phyloP scores from a whole-genome alignment of 768 basidiomycete genomes.

The Gloeostereum incarnatum region DNA sequence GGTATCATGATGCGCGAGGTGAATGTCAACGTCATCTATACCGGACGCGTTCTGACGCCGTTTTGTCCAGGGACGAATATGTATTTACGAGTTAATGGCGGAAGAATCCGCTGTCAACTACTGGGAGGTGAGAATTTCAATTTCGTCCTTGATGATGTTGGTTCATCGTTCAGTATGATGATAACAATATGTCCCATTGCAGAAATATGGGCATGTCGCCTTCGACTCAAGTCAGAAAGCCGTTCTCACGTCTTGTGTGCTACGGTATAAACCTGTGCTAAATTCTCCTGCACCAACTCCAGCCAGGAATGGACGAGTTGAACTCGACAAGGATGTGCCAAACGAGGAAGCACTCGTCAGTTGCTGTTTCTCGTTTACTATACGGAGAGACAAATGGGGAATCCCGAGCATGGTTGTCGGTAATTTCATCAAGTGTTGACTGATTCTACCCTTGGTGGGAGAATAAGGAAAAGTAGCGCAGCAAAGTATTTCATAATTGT shows the following conservation, averaged over 20 bases:
- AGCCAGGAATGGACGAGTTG: constrained; percentile 3
- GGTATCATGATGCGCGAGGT: constrained; percentile 85
- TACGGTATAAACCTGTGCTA: constrained; percentile 67
- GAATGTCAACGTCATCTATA: constrained; percentile 15
- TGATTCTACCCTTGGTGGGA: too few relatives aligned
- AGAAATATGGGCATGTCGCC: constrained; percentile 94
- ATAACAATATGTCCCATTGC: too few relatives aligned
- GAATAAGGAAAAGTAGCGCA: too few relatives aligned
- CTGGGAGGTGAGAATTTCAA: constrained; percentile 66
- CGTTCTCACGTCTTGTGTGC: constrained; percentile 84
- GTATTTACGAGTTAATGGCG: constrained; percentile 97
- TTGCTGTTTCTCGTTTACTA: constrained; percentile 89
- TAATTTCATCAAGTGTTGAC: constrained; percentile 73
- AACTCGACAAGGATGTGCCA: constrained; percentile 10
- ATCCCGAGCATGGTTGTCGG: constrained; percentile 90
- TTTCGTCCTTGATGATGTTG: background rate
- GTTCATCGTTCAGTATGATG: background rate
- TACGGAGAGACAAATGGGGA: constrained; percentile 75
- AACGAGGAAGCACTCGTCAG: constrained; percentile 72
- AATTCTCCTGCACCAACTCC: constrained; percentile 18
- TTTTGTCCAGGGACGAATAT: constrained; percentile 65
- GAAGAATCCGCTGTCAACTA: constrained; percentile 96
- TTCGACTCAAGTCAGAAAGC: constrained; percentile 91
- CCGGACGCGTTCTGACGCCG: constrained; percentile 5
- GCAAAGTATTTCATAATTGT: too few relatives aligned